Evolutionary conservation across 2,329 filamentous ascomycete species (phyloP), one percentile per base, ranked within the genome.

Genomic region (Neonectria magnoliae): DNA sequence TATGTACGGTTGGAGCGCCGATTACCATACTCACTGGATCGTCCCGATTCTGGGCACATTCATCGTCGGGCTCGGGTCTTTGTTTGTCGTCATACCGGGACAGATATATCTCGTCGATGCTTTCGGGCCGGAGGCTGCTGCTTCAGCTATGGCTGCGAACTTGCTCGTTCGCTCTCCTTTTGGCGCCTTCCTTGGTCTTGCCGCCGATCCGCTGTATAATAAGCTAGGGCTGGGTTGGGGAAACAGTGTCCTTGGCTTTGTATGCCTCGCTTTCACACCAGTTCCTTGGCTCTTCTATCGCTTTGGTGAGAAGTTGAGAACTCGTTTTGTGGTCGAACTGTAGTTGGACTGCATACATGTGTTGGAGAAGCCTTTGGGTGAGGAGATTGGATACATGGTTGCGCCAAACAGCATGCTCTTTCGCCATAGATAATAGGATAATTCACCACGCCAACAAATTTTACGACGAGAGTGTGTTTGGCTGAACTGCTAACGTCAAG

Each of bases 1-100:
- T 65, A 81, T 84, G 73, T 90, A 89, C 72, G 87, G 88, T 42
- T 90, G 87, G 87, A 78, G 81, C 2, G 83, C 85, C 0, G 78
- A 88, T 29, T 79, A 81, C 44, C 71, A 81, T 1, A 77, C 80
- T 0, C 84, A 87, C 70, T 90, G 86, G 85, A 85, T 89, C 38
- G 81, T 87, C 3, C 87, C 87, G 0, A 87, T 89, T 50, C 81
- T 88, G 25, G 87, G 87, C 4, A 85, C 84, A 0, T 75, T 77
- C 0, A 77, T 87, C 2, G 81, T 89, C 55, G 84, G 85, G 0
- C 74, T 82, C 1, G 86, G 85, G 0, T 55, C 58, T 6, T 36
- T 73, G 0, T 67, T 64, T 81, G 80, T 38, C 82, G 14, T 87
- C 2, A 53, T 71, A 1, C 57, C 67, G 5, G 58, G 63, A 1